These are phyloP conservation scores for Sphaerobolus stellatus DNA, from an alignment of 1,284 basidiomycete species.

Conservation along the genomic window DNA sequence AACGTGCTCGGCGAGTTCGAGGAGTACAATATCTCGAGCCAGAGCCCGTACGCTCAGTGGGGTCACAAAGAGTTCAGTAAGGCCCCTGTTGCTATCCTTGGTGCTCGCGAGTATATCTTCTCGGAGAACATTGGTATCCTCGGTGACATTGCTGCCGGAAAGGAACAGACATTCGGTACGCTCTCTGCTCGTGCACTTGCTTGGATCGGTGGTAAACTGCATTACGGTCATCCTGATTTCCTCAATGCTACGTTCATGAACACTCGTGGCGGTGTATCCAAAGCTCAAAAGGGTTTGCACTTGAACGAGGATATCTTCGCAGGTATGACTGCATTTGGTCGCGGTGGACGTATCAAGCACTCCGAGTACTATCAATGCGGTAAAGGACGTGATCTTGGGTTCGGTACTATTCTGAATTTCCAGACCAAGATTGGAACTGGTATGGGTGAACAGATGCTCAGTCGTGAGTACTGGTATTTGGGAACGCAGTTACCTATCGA, in stretches of 20 bases:
- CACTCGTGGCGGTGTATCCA: slow-evolving; percentile 96
- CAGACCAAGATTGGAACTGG: slow-evolving; percentile 99
- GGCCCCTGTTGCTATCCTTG: slow-evolving; percentile 94
- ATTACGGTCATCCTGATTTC: slow-evolving; percentile 99
- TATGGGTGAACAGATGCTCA: slow-evolving; percentile 99
- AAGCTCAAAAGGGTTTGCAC: slow-evolving; percentile 98
- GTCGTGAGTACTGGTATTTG: slow-evolving; percentile 98
- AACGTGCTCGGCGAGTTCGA: slow-evolving; percentile 99
- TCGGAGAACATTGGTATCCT: slow-evolving; percentile 99
- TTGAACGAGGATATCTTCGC: slow-evolving; percentile 99
- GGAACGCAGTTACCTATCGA: slow-evolving; percentile 99
- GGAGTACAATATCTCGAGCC: slow-evolving; percentile 82
- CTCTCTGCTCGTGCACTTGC: slow-evolving; percentile 92
- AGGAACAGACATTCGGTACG: slow-evolving; percentile 99
- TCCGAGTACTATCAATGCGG: slow-evolving; percentile 99
- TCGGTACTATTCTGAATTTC: slow-evolving; percentile 99
- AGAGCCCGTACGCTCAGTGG: slow-evolving; percentile 91
- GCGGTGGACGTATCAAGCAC: slow-evolving; percentile 97
- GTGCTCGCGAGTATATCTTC: slow-evolving; percentile 99
- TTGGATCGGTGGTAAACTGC: slow-evolving; percentile 97
- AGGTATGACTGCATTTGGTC: slow-evolving; percentile 97
- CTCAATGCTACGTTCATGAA: slow-evolving; percentile 98
- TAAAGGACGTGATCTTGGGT: slow-evolving; percentile 98
- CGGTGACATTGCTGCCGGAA: slow-evolving; percentile 96
- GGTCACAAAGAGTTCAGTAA: slow-evolving; percentile 85